A percentile compares a stretch with the other conserved stretches of the same genome.
Conservation (phyloP, 176 grass and related monocot genomes). For the Phyllostachys edulis region DNA sequence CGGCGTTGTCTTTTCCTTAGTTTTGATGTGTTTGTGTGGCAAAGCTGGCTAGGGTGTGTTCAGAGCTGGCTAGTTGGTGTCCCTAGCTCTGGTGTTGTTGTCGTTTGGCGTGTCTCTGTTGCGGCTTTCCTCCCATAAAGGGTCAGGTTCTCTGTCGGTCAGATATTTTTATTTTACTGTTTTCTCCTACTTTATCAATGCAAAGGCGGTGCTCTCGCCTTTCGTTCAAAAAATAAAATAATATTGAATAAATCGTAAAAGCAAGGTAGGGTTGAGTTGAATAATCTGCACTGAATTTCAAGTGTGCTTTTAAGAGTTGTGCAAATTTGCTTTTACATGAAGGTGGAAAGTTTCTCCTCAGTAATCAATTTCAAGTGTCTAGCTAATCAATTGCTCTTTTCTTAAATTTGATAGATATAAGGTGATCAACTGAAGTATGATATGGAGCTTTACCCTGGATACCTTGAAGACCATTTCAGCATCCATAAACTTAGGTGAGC, state of each 20-base stretch:
- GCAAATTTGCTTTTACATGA: neutral
- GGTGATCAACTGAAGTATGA: conserved; percentile 19
- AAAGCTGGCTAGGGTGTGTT: too few relatives aligned
- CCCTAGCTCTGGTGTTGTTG: too few relatives aligned
- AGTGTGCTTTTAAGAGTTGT: neutral
- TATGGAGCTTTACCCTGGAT: conserved; percentile 55
- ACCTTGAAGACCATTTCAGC: conserved; percentile 47
- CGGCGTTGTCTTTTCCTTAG: too few relatives aligned
- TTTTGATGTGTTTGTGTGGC: too few relatives aligned
- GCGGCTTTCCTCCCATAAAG: too few relatives aligned
- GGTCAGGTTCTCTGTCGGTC: too few relatives aligned
- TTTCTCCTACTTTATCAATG: too few relatives aligned
- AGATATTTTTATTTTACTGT: too few relatives aligned
- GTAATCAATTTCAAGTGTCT: neutral
- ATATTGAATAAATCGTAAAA: neutral
- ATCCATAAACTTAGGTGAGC: conserved; percentile 43
- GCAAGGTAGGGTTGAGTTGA: neutral
- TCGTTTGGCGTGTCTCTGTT: too few relatives aligned
- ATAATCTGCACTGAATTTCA: neutral
- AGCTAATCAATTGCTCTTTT: neutral
- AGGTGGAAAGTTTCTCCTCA: neutral
- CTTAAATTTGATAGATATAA: neutral
- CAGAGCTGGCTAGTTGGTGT: too few relatives aligned
- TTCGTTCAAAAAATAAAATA: neutral
- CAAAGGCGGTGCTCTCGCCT: too few relatives aligned